Evolutionary conservation across 2,329 filamentous ascomycete species (phyloP).

Genomic region (Alternaria arbusti): DNA sequence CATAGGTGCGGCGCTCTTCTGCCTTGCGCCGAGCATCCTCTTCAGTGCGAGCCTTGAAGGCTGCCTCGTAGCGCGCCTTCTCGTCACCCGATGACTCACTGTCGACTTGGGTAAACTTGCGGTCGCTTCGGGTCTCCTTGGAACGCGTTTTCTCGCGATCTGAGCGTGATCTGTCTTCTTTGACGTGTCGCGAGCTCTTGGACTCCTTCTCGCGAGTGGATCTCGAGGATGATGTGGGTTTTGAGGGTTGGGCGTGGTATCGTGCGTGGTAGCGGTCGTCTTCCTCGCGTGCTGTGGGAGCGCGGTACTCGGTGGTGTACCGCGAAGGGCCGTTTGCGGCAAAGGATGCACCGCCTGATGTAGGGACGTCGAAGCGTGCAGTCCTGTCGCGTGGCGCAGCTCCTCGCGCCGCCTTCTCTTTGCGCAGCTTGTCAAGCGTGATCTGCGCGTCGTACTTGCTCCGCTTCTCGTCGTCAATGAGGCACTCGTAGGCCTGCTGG

Average conservation of each 20-base stretch:
- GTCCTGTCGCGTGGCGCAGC: slow-evolving; percentile 36
- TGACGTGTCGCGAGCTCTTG: slow-evolving; percentile 28
- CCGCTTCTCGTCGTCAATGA: slow-evolving; percentile 77
- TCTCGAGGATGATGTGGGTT: slow-evolving; percentile 33
- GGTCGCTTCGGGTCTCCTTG: slow-evolving; percentile 49
- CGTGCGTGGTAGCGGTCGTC: slow-evolving; percentile 48
- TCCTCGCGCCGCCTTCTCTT: slow-evolving; percentile 55
- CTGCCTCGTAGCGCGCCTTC: slow-evolving; percentile 40
- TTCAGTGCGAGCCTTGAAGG: slow-evolving; percentile 35
- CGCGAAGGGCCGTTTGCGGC: slow-evolving; percentile 24
- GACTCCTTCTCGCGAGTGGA: slow-evolving; percentile 40
- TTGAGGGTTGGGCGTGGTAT: slow-evolving; percentile 46
- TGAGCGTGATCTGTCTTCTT: slow-evolving; percentile 48
- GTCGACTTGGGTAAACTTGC: slow-evolving; percentile 43
- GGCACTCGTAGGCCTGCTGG: slow-evolving; percentile 89
- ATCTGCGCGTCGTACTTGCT: slow-evolving; percentile 79
- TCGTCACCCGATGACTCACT: slow-evolving; percentile 45
- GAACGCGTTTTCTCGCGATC: slow-evolving; percentile 50
- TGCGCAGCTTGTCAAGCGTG: slow-evolving; percentile 69
- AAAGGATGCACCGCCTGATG: slow-evolving; percentile 36
- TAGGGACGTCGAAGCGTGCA: slow-evolving; percentile 43
- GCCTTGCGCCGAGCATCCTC: slow-evolving; percentile 35
- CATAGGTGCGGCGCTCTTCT: slow-evolving; percentile 39
- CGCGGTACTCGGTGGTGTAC: slow-evolving; percentile 44
- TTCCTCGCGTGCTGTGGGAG: slow-evolving; percentile 30